phyloP scores from a whole-genome alignment of 106 monocot genomes.

The Agapanthus africanus region DNA sequence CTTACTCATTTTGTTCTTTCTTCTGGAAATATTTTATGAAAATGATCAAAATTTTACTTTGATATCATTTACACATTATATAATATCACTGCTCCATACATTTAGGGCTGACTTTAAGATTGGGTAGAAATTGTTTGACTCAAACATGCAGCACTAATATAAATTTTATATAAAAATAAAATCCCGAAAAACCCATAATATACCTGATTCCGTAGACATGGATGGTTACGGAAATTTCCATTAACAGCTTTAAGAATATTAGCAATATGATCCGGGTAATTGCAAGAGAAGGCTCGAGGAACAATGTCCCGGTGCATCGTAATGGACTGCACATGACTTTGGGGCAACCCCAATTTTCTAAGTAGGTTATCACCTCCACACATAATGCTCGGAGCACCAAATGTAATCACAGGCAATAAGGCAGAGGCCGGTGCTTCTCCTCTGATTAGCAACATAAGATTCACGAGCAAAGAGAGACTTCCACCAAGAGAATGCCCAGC shows the following conservation, averaged over 20 bases:
- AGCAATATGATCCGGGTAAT: conserved; percentile 60
- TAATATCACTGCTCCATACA: no score
- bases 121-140: not conserved
- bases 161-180: not conserved
- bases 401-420: conserved; percentile 71
- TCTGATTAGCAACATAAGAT: conserved; percentile 68
- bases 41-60: no score
- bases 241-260: conserved; percentile 81
- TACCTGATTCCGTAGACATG: conserved; percentile 78
- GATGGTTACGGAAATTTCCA: conserved; percentile 74
- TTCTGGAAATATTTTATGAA: no score
- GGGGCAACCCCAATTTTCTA: conserved; percentile 51
- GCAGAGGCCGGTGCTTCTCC: conserved; percentile 47
- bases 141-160: not conserved
- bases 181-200: not conserved
- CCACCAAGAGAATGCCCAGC: conserved; percentile 93
- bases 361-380: conserved; percentile 78
- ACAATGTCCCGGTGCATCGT: conserved; percentile 85
- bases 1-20: no score
- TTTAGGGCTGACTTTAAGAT: no score
- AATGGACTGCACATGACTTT: conserved; percentile 59
- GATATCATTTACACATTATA: no score
- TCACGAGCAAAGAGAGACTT: conserved; percentile 60
- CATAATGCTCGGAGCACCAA: conserved; percentile 80
- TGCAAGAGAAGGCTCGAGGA: conserved; percentile 85